Evolutionary conservation across 2,329 filamentous ascomycete species (phyloP), one percentile per base, ranked within the genome.

Genomic region (Orbilia oligospora): DNA sequence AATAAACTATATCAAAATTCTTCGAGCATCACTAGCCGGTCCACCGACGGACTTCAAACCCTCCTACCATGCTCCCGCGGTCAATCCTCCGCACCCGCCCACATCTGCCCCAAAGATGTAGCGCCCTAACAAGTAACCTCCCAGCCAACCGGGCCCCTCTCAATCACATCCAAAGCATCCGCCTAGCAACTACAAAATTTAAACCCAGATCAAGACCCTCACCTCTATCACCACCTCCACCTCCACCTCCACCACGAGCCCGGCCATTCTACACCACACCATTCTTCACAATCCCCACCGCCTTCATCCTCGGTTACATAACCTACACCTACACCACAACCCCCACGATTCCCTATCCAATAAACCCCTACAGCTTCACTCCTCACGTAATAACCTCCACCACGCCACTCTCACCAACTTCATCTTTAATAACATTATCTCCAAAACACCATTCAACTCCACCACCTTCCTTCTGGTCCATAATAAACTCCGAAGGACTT

Each of bases 311-410:
- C 88, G 36, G 88, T 88, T 6, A 87, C 87, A 27, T 71, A 20
- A 72, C 70, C 22, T 81, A 81, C 58, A 36, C 8, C 5, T 69
- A 56, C 20, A 58, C 58, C 27, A 51, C 49, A 41, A 72, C 44
- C 5, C 18, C 56, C n/a, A 41, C 70, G 3, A 41, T 56, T 4
- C 33, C 84, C 27, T 81, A 1, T 88, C 88, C 41, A 89, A 87
- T 93, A 76, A 90, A 92, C 84, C 84, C 86, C 14, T 85, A 86
- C 71, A 87, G 86, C 24, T 94, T 93, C 84, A 88, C 88, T 41
- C 88, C 89, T 2, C 94, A 92, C 84, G 88, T 87, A 27, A 88
- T 96, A 80, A 86, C 88, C 16, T 84, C 86, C 27, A 89, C 89
- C 80, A 88, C 91, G 63, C 84, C 86, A 24, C 88, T 93, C 51